Conservation (phyloP, 2,329 filamentous ascomycete species). For the Fusarium aywerte region DNA sequence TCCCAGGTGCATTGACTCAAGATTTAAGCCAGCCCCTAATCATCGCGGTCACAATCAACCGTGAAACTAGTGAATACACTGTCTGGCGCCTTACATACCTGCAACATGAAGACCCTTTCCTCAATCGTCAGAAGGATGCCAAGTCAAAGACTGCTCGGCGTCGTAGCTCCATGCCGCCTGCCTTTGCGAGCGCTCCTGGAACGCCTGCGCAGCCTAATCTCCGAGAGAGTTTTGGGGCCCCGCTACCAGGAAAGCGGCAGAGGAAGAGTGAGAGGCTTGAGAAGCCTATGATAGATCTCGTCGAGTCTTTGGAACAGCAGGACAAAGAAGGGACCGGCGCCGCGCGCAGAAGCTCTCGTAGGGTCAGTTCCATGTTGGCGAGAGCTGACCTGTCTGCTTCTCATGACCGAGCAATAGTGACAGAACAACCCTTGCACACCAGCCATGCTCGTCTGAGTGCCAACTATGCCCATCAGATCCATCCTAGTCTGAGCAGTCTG, state of each 20-base stretch:
- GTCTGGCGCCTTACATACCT: constrained; percentile 87
- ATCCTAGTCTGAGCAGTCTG: constrained; percentile 68
- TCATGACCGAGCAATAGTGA: constrained; percentile 82
- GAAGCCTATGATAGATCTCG: constrained; percentile 70
- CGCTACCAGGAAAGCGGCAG: constrained; percentile 63
- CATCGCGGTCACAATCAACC: constrained; percentile 83
- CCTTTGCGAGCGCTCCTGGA: constrained; percentile 76
- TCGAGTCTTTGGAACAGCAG: constrained; percentile 74
- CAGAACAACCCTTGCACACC: constrained; percentile 66
- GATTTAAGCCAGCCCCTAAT: constrained; percentile 65
- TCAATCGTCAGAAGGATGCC: constrained; percentile 59
- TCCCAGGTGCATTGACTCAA: constrained; percentile 58
- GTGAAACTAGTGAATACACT: constrained; percentile 79
- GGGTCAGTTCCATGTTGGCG: constrained; percentile 91
- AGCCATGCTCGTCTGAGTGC: constrained; percentile 54
- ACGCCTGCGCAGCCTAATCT: constrained; percentile 78
- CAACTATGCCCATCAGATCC: constrained; percentile 59
- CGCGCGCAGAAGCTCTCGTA: constrained; percentile 71
- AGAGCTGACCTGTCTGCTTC: constrained; percentile 87
- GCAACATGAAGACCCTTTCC: constrained; percentile 69
- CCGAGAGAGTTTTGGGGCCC: constrained; percentile 80
- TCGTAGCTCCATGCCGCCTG: constrained; percentile 73
- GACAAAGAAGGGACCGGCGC: constrained; percentile 67
- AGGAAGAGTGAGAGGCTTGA: constrained; percentile 64
- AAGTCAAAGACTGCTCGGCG: constrained; percentile 62